Evolutionary conservation across 2,329 filamentous ascomycete species (phyloP), one percentile per base, ranked within the genome.

Genomic region (Colletotrichum camelliae): DNA sequence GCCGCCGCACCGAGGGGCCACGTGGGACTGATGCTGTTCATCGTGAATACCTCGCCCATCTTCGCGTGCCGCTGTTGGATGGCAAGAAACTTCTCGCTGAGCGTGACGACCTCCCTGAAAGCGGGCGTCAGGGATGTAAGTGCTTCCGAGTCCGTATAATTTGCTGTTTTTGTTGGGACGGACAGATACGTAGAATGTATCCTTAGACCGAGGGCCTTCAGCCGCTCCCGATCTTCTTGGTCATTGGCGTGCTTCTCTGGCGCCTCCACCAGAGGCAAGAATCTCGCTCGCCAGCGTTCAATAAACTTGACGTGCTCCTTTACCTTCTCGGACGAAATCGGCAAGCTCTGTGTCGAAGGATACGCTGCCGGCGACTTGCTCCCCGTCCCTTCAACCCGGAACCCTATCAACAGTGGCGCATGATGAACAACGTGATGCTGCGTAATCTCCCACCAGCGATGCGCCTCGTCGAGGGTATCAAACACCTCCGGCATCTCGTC

Each of bases 1-100:
- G 86, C 80, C 4, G 84, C 82, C 5, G 87, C 79, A 58, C 87
- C 86, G 6, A 88, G 80, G 0, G 86, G 84, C 85, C 87, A 87
- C 1, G 65, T 76, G 80, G 85, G 87, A 33, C 64, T 39, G 43
- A 31, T 74, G 65, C 70, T 76, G 58, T 76, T 60, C 70, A 76
- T 70, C 4, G 70, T 74, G 24, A 73, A 74, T 4, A 60, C 43
- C 65, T 74, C 70, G 39, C 57, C 74, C 18, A 27, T 31, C 33
- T 21, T 65, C 27, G 48, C 13, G 4, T 27, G 58, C 15, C 35
- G 43, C 10, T 65, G 58, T 15, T 66, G 65, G 6, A 52, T 37
- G 7, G n/a, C 16, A 7, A 76, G 71, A 15, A 76, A 69, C 8
- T 65, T 39, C 37, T 55, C 52, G 70, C 74, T 39, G 5, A 74